Evolutionary conservation across 2,329 filamentous ascomycete species (phyloP).

Genomic region (Colletotrichum musicola): DNA sequence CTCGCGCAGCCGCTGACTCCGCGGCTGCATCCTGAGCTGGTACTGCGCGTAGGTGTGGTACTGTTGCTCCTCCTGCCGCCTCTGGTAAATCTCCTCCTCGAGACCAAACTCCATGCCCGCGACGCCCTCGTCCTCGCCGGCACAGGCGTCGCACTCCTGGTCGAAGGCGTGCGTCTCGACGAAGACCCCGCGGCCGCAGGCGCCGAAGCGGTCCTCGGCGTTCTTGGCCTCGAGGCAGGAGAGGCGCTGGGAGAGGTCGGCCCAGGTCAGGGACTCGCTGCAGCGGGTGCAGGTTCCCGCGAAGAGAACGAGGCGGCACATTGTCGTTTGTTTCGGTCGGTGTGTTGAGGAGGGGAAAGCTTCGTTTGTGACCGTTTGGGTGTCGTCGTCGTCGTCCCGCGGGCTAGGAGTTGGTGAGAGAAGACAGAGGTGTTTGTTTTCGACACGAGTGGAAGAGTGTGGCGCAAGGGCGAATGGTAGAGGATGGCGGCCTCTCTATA

Average conservation of each 20-base stretch:
- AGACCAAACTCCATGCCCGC: constrained; percentile 53
- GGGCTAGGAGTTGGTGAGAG: neutral
- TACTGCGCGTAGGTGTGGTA: constrained; percentile 15
- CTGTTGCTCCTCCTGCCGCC: constrained; percentile 8
- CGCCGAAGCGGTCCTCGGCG: constrained; percentile 56
- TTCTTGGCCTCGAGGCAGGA: constrained; percentile 65
- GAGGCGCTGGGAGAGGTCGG: constrained; percentile 59
- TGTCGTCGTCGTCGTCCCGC: neutral
- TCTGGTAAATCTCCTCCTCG: constrained; percentile 19
- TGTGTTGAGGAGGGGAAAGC: neutral
- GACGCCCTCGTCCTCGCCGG: constrained; percentile 57
- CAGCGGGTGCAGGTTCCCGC: constrained; percentile 59
- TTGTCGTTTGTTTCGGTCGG: constrained; percentile 39
- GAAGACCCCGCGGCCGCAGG: constrained; percentile 55
- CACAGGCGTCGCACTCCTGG: constrained; percentile 61
- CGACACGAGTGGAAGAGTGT: too few relatives aligned
- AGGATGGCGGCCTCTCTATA: neutral
- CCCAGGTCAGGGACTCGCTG: constrained; percentile 55
- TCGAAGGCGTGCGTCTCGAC: constrained; percentile 60
- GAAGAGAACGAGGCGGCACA: constrained; percentile 63
- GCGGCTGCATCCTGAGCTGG: neutral
- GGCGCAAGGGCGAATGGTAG: too few relatives aligned
- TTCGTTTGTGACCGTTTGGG: neutral
- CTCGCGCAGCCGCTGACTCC: too few relatives aligned
- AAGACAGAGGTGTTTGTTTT: too few relatives aligned